These are phyloP conservation scores for Russula vinacea DNA, from an alignment of 768 basidiomycete species.

Conservation along the genomic window DNA sequence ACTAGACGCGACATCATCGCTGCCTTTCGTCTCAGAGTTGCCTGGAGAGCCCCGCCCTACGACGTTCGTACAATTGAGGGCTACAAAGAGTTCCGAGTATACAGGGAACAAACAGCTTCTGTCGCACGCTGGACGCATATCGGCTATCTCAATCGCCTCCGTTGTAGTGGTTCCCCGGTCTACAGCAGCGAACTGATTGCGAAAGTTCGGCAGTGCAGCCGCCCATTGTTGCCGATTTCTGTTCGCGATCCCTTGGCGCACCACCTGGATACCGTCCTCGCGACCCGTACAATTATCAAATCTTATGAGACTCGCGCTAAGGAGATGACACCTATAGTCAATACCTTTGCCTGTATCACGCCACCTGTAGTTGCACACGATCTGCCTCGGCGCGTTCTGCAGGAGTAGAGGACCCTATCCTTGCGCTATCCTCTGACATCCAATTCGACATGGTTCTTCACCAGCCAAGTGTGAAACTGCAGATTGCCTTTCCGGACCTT, in stretches of 20 bases:
- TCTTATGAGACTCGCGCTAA: constrained; percentile 61
- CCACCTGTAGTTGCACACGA: constrained; percentile 75
- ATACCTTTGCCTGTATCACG: constrained; percentile 76
- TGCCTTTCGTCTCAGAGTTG: constrained; percentile 53
- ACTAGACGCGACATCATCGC: constrained; percentile 55
- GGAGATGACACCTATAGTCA: constrained; percentile 51
- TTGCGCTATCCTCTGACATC: constrained; percentile 30
- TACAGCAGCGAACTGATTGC: constrained; percentile 41
- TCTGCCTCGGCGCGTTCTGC: constrained; percentile 59
- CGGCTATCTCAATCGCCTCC: constrained; percentile 67
- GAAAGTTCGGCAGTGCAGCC: constrained; percentile 40
- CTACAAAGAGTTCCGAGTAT: constrained; percentile 50
- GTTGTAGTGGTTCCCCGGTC: constrained; percentile 49
- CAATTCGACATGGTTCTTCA: constrained; percentile 72
- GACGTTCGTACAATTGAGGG: constrained; percentile 76
- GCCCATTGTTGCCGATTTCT: constrained; percentile 52
- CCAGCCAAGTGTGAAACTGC: constrained; percentile 71
- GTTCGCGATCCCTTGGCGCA: constrained; percentile 37
- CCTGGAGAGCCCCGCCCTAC: constrained; percentile 65
- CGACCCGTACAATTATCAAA: constrained; percentile 51
- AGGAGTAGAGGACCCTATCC: constrained; percentile 36
- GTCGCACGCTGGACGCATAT: constrained; percentile 67
- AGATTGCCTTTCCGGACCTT: constrained; percentile 90
- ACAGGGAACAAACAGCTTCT: constrained; percentile 47
- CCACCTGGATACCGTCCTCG: constrained; percentile 45